Base-by-base conservation (phyloP, 192 early-diverging fungal genomes). In the Coemansia asiatica region DNA sequence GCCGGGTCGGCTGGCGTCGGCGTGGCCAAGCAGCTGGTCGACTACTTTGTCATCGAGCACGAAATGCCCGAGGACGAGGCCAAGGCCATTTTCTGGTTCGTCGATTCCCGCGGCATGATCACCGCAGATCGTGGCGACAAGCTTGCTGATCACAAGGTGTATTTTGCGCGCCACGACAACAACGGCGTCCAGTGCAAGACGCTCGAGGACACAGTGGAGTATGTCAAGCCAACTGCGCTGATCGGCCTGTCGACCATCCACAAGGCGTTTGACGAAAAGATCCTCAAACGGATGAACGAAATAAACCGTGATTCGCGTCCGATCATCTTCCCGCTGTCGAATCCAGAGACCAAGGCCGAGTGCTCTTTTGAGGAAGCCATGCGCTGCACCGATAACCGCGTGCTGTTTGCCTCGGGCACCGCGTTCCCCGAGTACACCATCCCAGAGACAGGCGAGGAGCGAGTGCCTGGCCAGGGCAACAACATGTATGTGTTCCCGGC, bases 401-500 rank as follows among this genome's bases (percentile, higher is more conserved):
- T 92, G 10, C 86, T 96, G 58, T 96, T 96, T 87, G 92, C 92
- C 18, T 92, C 90, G 7, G 94, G 94, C 35, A 97, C 95, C 4
- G 91, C 91, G 2, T 98, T 98, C 83, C 93, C 95, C 23, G 66
- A 86, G 23, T 90, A 89, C 67, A 85, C 76, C 2, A 74, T 90
- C 22, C 77, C 74, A 0, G 87, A 87, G 22, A 73, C 85, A 19
- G 59, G 66, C 67, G 62, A 77, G 33, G 64, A 49, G 26, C 60
- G 57, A 8, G 61, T 89, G 36, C 91, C 93, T 3, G 94, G 90
- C 6, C 92, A 94, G 75, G 93, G 91, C 51, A 95, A 96, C 83
- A 96, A 96, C 82, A 94, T 93, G 90, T 98, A 95, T 71, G 90
- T 92, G 58, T 98, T 96, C 87, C 96, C 96, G n/a, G 90, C 94